phyloP scores from a whole-genome alignment of 1,284 basidiomycete species.

The Microbotryum intermedium region DNA sequence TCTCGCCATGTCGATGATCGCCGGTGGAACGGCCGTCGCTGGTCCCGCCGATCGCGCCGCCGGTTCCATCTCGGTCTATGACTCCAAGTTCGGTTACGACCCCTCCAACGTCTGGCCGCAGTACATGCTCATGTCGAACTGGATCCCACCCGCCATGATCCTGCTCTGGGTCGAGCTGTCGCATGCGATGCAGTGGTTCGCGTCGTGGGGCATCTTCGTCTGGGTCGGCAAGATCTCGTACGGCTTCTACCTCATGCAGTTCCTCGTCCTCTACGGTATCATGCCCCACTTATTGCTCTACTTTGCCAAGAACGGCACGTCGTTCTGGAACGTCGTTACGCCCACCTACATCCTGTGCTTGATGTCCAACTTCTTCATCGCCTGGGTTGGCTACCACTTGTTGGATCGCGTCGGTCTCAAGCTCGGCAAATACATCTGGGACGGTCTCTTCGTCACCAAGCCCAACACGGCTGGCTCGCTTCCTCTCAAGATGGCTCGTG shows the following conservation, averaged over 20 bases:
- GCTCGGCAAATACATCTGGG: conserved; percentile 41
- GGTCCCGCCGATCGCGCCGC: conserved; percentile 35
- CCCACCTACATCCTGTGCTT: conserved; percentile 40
- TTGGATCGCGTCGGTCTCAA: conserved; percentile 37
- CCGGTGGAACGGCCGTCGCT: conserved; percentile 38
- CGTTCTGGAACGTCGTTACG: conserved; percentile 41
- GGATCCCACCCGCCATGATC: conserved; percentile 31
- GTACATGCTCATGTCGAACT: conserved; percentile 39
- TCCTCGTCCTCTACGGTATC: conserved; percentile 41
- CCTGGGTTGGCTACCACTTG: conserved; percentile 41
- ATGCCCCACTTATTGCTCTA: conserved; percentile 41
- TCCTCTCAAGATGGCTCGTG: conserved; percentile 32
- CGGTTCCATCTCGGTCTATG: conserved; percentile 36
- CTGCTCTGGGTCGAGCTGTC: conserved; percentile 41
- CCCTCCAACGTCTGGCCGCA: conserved; percentile 36
- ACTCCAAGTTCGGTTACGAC: conserved; percentile 39
- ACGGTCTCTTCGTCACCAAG: conserved; percentile 39
- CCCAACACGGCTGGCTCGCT: conserved; percentile 35
- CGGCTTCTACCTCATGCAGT: conserved; percentile 44
- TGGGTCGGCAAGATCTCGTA: conserved; percentile 42
- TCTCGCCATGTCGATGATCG: conserved; percentile 36
- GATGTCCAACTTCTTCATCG: conserved; percentile 39
- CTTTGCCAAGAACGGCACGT: conserved; percentile 34
- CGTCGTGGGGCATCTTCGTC: conserved; percentile 39
- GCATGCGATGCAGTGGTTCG: conserved; percentile 42